These are phyloP conservation scores for Xylaria sp. DNA, from an alignment of 2,329 filamentous ascomycete genomes.

Conservation along the genomic window DNA sequence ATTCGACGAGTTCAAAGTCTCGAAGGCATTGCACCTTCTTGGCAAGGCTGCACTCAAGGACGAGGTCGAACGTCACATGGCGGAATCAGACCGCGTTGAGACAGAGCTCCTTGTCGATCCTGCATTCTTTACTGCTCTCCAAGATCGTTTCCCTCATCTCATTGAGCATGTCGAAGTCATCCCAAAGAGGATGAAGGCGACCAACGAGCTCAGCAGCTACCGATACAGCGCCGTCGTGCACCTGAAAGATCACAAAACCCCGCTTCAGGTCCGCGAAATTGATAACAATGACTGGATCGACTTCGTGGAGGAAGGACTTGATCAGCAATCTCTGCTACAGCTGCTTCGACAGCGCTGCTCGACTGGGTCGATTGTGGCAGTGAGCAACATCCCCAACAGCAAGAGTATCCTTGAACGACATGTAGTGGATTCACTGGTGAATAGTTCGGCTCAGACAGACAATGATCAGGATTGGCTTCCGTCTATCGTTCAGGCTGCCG, in stretches of 20 bases:
- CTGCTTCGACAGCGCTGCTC: slow-evolving; percentile 7
- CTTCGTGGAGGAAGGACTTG: slow-evolving; percentile 11
- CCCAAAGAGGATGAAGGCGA: slow-evolving; percentile 22
- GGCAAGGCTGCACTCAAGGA: slow-evolving; percentile 9
- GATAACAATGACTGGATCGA: slow-evolving; percentile 13
- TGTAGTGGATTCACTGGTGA: slow-evolving; percentile 13
- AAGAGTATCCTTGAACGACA: slow-evolving; percentile 12
- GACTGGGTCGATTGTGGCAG: not conserved
- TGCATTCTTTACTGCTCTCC: slow-evolving; percentile 22
- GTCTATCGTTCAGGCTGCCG: not conserved
- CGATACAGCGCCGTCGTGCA: slow-evolving; percentile 22
- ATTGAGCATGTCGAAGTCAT: slow-evolving; percentile 27
- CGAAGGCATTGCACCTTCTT: slow-evolving; percentile 14
- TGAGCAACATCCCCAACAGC: slow-evolving; percentile 22
- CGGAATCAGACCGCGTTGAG: slow-evolving; percentile 14
- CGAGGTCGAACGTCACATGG: slow-evolving; percentile 11
- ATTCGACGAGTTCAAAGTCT: slow-evolving; percentile 19
- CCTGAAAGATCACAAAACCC: not conserved
- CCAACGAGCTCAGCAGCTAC: slow-evolving; percentile 23
- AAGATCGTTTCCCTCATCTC: slow-evolving; percentile 2
- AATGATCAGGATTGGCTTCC: slow-evolving; percentile 16
- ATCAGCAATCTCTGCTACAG: slow-evolving; percentile 1
- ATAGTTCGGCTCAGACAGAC: not conserved
- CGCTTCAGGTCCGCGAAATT: not conserved
- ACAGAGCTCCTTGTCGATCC: slow-evolving; percentile 27